Conservation (phyloP, 805 yeast species). For the Ogataea nakhonphanomensis region DNA sequence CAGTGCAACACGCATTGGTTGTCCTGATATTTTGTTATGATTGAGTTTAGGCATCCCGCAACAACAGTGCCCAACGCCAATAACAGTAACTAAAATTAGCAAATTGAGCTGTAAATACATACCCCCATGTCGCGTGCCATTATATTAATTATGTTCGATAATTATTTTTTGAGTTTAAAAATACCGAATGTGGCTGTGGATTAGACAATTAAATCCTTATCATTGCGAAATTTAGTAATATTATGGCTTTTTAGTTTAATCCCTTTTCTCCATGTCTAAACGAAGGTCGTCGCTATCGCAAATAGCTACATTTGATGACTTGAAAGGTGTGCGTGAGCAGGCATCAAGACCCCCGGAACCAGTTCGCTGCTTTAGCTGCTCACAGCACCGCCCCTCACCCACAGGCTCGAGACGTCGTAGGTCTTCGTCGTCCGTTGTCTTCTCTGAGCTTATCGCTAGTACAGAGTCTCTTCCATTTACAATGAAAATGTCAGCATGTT, state of each 20-base stretch:
- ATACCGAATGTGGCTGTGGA: constrained; percentile 4
- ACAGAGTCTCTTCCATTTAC: constrained; percentile 25
- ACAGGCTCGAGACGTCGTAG: constrained; percentile 14
- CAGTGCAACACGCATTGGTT: constrained; percentile 65
- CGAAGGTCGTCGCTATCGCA: constrained; percentile 26
- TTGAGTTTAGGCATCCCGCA: constrained; percentile 70
- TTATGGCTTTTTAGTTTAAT: neutral
- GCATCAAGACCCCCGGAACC: neutral
- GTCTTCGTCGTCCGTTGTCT: constrained; percentile 24
- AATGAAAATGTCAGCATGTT: constrained; percentile 26
- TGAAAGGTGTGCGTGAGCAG: constrained; percentile 2
- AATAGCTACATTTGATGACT: constrained; percentile 16
- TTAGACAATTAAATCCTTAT: neutral
- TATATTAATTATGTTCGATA: neutral
- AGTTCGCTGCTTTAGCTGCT: constrained; percentile 4
- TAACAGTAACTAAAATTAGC: constrained; percentile 27
- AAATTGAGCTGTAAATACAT: neutral
- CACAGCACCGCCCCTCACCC: constrained; percentile 11
- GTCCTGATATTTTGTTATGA: constrained; percentile 73
- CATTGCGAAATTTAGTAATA: constrained; percentile 3
- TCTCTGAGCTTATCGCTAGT: constrained; percentile 20
- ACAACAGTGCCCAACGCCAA: constrained; percentile 52
- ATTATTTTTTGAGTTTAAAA: neutral
- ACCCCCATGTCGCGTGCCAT: constrained; percentile 3
- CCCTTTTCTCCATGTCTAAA: constrained; percentile 3